Evolutionary conservation across 176 grass and related monocot genomes (phyloP).

Genomic region (Elaeis guineensis): DNA sequence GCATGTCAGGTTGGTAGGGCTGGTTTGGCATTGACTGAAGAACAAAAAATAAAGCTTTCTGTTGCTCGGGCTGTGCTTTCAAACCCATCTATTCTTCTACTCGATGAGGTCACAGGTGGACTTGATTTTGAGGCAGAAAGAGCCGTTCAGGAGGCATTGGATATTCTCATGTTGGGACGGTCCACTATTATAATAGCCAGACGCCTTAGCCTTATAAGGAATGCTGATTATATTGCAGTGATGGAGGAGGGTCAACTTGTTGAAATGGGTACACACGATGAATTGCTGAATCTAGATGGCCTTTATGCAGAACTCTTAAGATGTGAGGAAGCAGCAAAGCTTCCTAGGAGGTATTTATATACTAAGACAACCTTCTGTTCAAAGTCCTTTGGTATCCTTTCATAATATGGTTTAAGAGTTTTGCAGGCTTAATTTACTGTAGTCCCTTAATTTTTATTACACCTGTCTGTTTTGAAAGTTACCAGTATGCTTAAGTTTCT

Average conservation of each 20-base stretch:
- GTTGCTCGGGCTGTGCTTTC: conserved; percentile 95
- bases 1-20: conserved; percentile 70
- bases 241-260: conserved; percentile 99
- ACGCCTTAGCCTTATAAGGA: conserved; percentile 86
- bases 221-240: conserved; percentile 98
- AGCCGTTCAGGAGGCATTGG: conserved; percentile 85
- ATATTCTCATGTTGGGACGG: conserved; percentile 99
- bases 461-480: not conserved
- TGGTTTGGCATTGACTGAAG: conserved; percentile 78
- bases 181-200: conserved; percentile 99
- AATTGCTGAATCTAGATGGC: conserved; percentile 83
- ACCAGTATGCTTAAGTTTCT: no score
- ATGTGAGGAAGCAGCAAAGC: conserved; percentile 97
- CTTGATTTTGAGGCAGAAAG: conserved; percentile 99
- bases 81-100: conserved; percentile 88
- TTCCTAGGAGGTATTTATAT: conserved; percentile 70
- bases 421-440: no score
- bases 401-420: no score
- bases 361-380: no score
- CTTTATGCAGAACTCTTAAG: conserved; percentile 93
- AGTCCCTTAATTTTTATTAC: no score
- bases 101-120: conserved; percentile 96
- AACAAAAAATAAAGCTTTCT: conserved; percentile 99
- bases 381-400: no score
- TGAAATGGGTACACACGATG: conserved; percentile 99